These are phyloP conservation scores for Multifurca ochricompacta DNA, from an alignment of 768 basidiomycete genomes.

Conservation along the genomic window DNA sequence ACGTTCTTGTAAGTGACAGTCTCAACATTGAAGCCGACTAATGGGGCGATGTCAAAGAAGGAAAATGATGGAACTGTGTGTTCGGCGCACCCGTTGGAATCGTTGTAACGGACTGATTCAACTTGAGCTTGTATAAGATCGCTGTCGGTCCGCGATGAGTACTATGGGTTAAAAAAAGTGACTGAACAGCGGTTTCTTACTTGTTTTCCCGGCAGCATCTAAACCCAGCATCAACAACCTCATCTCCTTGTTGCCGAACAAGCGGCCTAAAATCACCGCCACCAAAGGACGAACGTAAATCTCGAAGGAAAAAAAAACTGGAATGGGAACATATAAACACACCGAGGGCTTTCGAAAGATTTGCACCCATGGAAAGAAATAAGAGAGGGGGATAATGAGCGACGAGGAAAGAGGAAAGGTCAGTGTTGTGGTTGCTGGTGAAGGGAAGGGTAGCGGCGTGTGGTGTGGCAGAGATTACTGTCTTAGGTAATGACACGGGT, in stretches of 20 bases:
- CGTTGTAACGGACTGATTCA: conserved; percentile 97
- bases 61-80: neutral
- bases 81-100: conserved; percentile 78
- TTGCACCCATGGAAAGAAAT: conserved; percentile 65
- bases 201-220: conserved; percentile 98
- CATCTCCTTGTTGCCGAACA: conserved; percentile 99
- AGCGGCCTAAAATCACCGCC: conserved; percentile 52
- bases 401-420: conserved; percentile 35
- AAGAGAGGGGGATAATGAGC: conserved; percentile 48
- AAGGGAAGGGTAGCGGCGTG: neutral
- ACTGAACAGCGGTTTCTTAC: conserved; percentile 39
- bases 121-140: conserved; percentile 97
- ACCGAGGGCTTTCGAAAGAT: conserved; percentile 82
- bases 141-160: conserved; percentile 41
- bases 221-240: conserved; percentile 92
- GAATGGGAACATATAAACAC: conserved; percentile 21
- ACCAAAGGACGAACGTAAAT: conserved; percentile 2
- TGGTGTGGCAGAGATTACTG: too few species aligned
- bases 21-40: conserved; percentile 98
- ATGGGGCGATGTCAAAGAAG: neutral
- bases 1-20: conserved; percentile 99
- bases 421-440: conserved; percentile 1
- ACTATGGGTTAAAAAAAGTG: conserved; percentile 14
- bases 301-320: conserved; percentile 1
- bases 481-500: too few species aligned